Base-by-base conservation (phyloP, 2,329 filamentous ascomycete species). In the Akanthomyces muscarius region DNA sequence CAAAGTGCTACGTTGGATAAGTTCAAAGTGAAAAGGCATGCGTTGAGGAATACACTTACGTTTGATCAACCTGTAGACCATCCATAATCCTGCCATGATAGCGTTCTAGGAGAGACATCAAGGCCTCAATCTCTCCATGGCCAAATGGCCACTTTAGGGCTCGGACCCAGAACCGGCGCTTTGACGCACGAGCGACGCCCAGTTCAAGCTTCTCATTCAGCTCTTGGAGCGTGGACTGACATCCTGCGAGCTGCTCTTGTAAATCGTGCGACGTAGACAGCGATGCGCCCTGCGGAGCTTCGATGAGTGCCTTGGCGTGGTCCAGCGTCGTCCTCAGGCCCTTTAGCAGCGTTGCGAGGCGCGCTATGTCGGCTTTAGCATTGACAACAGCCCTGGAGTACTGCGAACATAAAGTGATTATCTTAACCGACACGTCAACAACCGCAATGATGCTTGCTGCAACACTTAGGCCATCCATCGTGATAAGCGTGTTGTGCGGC, bases 111-210 rank as follows among this genome's bases (percentile, higher is more conserved):
- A 13, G 23, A n/a, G 44, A 48, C 38, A 64, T n/a, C 18, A 28
- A 42, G 33, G 55, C 44, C 33, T 59, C 50, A 10, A 61, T 54
- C 23, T 60, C 50, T 30, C 38, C 41, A 42, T 25, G 55, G 23
- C 45, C 61, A 25, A 64, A 60, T 36, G 56, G 62, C 62, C 62
- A 64, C 25, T 57, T 61, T 14, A 64, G 44, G 33, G 56, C n/a
- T 36, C 56, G 55, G 16, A 42, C 25, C 33, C 62, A 55, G 11
- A 61, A n/a, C 33, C 51, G 50, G 33, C 41, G 62, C 51, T 59
- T 64, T 28, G 56, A 28, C 28, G 28, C 44, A 25, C 30, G 48
- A 48, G 62, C 25, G 18, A 36, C 18, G n/a, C 50, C 42, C 41
- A n/a, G 23, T 18, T 57, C 51, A 23, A 64, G 62, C 38, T 50